phyloP scores from a whole-genome alignment of 2,329 filamentous ascomycete genomes.

The Diplodia mutila region DNA sequence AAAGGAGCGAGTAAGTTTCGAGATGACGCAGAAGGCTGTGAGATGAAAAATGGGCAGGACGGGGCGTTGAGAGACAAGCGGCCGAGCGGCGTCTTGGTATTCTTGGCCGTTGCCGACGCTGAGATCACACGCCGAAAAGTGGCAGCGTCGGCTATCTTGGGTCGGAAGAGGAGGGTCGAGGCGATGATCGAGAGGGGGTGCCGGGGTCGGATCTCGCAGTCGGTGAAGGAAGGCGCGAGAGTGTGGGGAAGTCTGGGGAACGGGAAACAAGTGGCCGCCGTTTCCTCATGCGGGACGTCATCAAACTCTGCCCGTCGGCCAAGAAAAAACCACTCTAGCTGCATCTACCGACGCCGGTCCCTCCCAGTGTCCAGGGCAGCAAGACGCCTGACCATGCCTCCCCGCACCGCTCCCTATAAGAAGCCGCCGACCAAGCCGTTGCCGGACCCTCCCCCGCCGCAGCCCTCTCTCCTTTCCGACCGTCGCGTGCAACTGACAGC shows the following conservation, averaged over 20 bases:
- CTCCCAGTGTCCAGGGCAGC: background rate
- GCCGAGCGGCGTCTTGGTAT: constrained; percentile 12
- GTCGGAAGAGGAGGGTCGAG: background rate
- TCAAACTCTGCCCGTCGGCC: background rate
- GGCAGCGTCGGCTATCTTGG: background rate
- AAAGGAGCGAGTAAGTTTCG: no score
- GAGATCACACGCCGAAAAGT: background rate
- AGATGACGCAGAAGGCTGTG: background rate
- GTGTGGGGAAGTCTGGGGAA: constrained; percentile 10
- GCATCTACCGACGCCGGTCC: background rate
- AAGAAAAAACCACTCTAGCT: background rate
- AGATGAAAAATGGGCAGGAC: constrained; percentile 1
- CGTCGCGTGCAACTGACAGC: background rate
- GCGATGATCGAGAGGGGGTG: background rate
- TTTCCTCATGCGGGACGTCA: background rate
- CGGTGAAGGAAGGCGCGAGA: background rate
- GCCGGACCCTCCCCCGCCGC: background rate
- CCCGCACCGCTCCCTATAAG: constrained; percentile 14
- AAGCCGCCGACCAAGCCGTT: background rate
- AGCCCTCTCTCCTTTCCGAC: background rate
- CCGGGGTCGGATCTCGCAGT: background rate
- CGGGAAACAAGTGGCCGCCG: background rate
- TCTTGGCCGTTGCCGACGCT: background rate
- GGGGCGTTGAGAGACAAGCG: background rate
- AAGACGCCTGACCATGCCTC: background rate